Evolutionary conservation across 306 rosid species (phyloP), one percentile per base, ranked within the genome.

Genomic region (Corylus avellana): DNA sequence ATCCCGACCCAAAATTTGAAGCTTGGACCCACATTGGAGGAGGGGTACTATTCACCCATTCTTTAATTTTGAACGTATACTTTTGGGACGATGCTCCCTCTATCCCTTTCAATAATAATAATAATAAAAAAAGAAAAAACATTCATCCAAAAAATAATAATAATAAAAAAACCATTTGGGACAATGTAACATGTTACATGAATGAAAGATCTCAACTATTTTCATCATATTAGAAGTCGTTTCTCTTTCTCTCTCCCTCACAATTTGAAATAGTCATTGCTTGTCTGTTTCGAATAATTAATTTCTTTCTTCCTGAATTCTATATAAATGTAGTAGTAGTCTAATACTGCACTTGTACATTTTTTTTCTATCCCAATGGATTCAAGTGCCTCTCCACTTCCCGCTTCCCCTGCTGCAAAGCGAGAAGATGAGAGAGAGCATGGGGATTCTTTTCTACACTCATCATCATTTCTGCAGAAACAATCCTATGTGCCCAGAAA

Each of bases 401-500:
- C 70, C 18, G 17, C 73, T 11, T 37, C 74, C 48, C 73, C 69
- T 73, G 61, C 68, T 35, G 25, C 49, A n/a, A 64, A 76, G 56
- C 13, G 25, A 11, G 54, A 78, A 75, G 3, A 67, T 37, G 53
- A 54, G 14, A 79, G 62, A 78, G 76, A 78, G 56, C 69, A 70
- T 35, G 78, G 76, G 44, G 76, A 22, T 22, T 50, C 69, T 54
- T 77, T 84, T 79, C 81, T 77, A 22, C 83, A 74, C 54, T 64
- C 84, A 8, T 29, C 85, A 3, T 29, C 85, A 3, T 81, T 54
- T 79, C 46, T 73, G 35, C 75, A 76, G 35, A 80, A 35, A 22
- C 76, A 85, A 59, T 16, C 82, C 4, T 68, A 71, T 18, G 75
- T 90, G 39, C 91, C 92, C 47, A 18, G 54, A 0, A 85, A 70